These are phyloP conservation scores for Vitis hybrid DNA, from an alignment of 177 flowering plant genomes.

Conservation along the genomic window DNA sequence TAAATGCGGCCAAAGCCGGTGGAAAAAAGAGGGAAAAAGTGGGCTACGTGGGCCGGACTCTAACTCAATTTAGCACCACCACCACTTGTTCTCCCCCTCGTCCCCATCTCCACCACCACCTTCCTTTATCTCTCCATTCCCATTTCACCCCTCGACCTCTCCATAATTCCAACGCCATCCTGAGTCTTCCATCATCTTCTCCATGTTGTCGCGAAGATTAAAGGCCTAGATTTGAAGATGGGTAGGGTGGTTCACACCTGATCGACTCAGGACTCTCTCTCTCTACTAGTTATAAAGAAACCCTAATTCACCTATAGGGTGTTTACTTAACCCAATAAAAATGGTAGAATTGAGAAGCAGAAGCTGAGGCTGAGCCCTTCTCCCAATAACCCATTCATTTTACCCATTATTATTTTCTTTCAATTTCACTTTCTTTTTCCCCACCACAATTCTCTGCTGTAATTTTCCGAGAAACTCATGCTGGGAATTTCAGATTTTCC, in stretches of 20 bases:
- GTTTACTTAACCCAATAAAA: neutral
- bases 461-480: conserved; percentile 2
- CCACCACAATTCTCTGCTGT: conserved; percentile 1
- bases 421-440: neutral
- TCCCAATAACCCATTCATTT: neutral
- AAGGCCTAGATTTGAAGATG: too few species aligned
- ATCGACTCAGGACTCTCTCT: neutral
- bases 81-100: neutral
- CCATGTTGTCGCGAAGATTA: too few species aligned
- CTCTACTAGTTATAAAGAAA: conserved; percentile 1
- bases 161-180: neutral
- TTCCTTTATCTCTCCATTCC: neutral
- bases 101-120: neutral
- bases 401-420: neutral
- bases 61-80: conserved; percentile 4
- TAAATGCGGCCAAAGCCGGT: neutral
- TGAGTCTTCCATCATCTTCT: neutral
- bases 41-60: conserved; percentile 13
- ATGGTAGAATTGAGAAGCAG: conserved; percentile 4
- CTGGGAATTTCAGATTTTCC: conserved; percentile 23
- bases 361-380: neutral
- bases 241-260: conserved; percentile 5
- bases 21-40: conserved; percentile 4
- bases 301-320: conserved; percentile 18
- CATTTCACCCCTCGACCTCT: neutral